Conservation (phyloP, 1,139 yeast species). For the Sugiyamaella paludigena region DNA sequence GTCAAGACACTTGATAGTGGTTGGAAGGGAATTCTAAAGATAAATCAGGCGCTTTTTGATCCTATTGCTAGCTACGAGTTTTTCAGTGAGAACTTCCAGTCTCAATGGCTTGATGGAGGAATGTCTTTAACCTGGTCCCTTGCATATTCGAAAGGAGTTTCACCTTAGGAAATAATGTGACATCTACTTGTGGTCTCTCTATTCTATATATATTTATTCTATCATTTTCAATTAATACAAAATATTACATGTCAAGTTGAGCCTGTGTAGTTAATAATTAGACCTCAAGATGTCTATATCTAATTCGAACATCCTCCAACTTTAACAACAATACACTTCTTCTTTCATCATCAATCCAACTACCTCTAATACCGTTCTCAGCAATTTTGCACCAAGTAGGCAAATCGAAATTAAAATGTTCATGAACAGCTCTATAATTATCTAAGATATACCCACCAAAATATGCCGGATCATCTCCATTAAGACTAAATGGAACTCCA, state of each 20-base stretch:
- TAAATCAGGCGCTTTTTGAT: conserved; percentile 70
- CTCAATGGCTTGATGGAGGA: conserved; percentile 72
- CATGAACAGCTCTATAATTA: conserved; percentile 64
- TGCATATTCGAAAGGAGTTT: conserved; percentile 61
- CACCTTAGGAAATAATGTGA: not conserved
- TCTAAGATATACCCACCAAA: conserved; percentile 81
- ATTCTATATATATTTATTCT: too few species aligned
- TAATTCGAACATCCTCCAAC: conserved; percentile 49
- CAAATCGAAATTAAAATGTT: conserved; percentile 56
- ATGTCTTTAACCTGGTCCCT: conserved; percentile 88
- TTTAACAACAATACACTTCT: conserved; percentile 42
- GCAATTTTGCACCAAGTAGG: conserved; percentile 50
- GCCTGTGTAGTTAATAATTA: too few species aligned
- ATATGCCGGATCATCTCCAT: conserved; percentile 85
- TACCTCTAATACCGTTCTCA: conserved; percentile 53
- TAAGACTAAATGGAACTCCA: conserved; percentile 69
- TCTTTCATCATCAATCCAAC: conserved; percentile 63
- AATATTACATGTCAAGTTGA: too few species aligned
- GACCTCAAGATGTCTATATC: conserved; percentile 37
- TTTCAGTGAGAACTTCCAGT: conserved; percentile 55
- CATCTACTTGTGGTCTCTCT: too few species aligned
- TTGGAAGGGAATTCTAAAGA: conserved; percentile 79
- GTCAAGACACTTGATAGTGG: conserved; percentile 61
- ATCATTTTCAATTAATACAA: too few species aligned
- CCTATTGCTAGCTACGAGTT: conserved; percentile 61